Base-by-base conservation (phyloP, 2,329 filamentous ascomycete species). In the Penicillium sp. region DNA sequence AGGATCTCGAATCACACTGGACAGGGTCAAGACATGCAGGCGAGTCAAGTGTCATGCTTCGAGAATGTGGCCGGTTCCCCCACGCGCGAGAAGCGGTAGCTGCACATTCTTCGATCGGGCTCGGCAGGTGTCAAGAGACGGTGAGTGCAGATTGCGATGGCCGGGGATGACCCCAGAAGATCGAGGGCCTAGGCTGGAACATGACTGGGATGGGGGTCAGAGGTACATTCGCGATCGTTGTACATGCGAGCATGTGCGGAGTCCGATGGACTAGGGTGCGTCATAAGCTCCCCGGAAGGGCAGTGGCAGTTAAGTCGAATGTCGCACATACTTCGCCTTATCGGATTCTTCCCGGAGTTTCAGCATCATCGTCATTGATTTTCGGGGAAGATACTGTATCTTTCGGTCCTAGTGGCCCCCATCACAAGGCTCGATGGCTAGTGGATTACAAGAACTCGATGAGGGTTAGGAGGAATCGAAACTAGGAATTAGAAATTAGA, bases 1-100 rank as follows among this genome's bases (percentile, higher is more conserved):
- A 43, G 42, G 15, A 24, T 29, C 42, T 36, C 29, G n/a, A 29
- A 18, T 13, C 29, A 15, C 31, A 23, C 18, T 28, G 24, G n/a
- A 6, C 28, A 33, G 24, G 26, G 34, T 2, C 49, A 36, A 47
- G 49, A 47, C 44, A 51, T 26, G 48, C 49, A 51, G 39, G 34
- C 15, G 34, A 29, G 8, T 21, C 7, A 46, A n/a, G 24, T 48
- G 13, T 29, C 43, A 57, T 54, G 55, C 44, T 58, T 59, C 51
- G 57, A 61, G 56, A 62, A 61, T 57, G 59, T 54, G 51, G 57
- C 36, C 16, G 36, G 38, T 26, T 26, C 18, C 18, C 50, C 45
- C 51, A 47, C 53, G 42, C 47, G 36, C 29, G 16, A 24, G 45
- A 34, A 28, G 26, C 26, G 26, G 45, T 21, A 21, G 18, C 18